A percentile compares a stretch with the other conserved stretches of the same genome.
These are phyloP conservation scores for Dalechampia spathulata DNA, from an alignment of 441 rosid species.

Conservation along the genomic window DNA sequence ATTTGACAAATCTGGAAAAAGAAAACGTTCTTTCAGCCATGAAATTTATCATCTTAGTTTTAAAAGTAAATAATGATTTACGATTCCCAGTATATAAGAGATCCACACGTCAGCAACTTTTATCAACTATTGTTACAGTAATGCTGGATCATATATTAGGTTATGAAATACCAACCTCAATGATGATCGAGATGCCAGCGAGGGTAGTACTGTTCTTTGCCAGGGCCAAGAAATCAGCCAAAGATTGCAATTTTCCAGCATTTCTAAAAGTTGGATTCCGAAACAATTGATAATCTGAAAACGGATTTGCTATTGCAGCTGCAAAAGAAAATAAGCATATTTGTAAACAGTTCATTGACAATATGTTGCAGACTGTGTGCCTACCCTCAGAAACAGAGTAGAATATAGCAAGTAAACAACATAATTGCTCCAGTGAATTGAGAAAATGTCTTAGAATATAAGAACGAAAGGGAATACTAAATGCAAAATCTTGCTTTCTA, in stretches of 20 bases:
- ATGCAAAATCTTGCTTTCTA: background rate
- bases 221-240: conserved; percentile 56
- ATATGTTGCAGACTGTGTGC: background rate
- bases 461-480: background rate
- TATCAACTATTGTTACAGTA: no score
- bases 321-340: conserved; percentile 12
- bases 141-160: no score
- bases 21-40: background rate
- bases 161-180: conserved; percentile 49
- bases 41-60: no score
- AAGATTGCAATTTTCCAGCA: conserved; percentile 39
- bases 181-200: conserved; percentile 51
- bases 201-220: conserved; percentile 44
- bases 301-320: conserved; percentile 56
- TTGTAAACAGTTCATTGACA: background rate
- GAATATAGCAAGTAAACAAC: background rate
- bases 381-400: background rate
- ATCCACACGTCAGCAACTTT: no score
- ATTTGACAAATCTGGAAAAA: background rate
- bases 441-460: background rate
- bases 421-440: background rate
- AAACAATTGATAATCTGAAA: background rate
- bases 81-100: background rate
- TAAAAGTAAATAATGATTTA: no score
- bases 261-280: conserved; percentile 50